These are phyloP conservation scores for Neurospora sp. DNA, from an alignment of 495 filamentous ascomycete species.

Conservation along the genomic window DNA sequence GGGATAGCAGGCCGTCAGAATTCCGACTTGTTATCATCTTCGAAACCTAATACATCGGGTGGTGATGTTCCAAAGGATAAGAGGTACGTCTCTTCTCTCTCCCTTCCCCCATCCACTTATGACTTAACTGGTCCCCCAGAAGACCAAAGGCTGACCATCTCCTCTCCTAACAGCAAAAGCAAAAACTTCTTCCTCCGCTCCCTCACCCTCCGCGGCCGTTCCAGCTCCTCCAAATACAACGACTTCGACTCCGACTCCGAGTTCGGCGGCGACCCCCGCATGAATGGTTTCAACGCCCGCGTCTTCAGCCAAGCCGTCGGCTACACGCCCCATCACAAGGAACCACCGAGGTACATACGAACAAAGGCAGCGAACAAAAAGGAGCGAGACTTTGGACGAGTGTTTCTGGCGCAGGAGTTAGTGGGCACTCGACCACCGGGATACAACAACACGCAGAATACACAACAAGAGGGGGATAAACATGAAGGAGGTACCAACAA, in stretches of 20 bases:
- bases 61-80: conserved; percentile 47
- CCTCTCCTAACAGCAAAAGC: conserved; percentile 51
- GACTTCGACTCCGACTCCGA: conserved; percentile 64
- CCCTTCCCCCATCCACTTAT: too few relatives aligned
- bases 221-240: conserved; percentile 12
- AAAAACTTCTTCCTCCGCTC: conserved; percentile 79
- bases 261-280: conserved; percentile 51
- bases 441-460: background rate
- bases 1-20: conserved; percentile 20
- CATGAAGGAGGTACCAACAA: background rate
- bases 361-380: conserved; percentile 75
- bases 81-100: conserved; percentile 35
- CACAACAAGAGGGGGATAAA: background rate
- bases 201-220: conserved; percentile 57
- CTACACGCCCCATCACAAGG: conserved; percentile 79
- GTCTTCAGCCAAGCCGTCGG: conserved; percentile 52
- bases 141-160: conserved; percentile 1
- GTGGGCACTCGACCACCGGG: conserved; percentile 31
- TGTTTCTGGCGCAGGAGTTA: conserved; percentile 89
- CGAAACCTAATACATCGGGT: conserved; percentile 6
- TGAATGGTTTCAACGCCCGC: conserved; percentile 70
- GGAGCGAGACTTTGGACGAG: conserved; percentile 66
- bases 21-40: conserved; percentile 17
- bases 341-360: conserved; percentile 85
- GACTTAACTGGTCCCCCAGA: too few relatives aligned